Base-by-base conservation (phyloP, 768 basidiomycete species). In the Rhodotorula taiwanensis region DNA sequence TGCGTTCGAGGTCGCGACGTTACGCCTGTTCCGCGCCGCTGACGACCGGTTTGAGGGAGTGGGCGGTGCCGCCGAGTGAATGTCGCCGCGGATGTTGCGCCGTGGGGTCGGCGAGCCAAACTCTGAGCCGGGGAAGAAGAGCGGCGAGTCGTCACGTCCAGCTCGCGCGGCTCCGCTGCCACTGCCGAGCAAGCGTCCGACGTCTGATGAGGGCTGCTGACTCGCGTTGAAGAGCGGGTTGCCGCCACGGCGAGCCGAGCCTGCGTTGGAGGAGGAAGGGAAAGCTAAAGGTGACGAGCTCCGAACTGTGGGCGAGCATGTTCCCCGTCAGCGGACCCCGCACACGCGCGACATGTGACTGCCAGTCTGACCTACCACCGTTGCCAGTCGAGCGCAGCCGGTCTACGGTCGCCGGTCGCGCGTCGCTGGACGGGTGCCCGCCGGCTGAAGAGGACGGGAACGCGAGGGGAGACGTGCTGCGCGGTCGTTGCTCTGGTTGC, bases 81-180 rank as follows among this genome's bases (percentile, higher is more conserved):
- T 93, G 71, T 95, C 92, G 6, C 92, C 91, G 41, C 92, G 83
- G 39, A 84, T 81, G 70, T 86, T 86, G 72, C 81, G 83, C 20
- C 83, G 76, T 3, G 83, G 88, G 0, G 88, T 87, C 13, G 80
- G 77, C 3, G 79, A 70, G 75, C 75, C 76, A 50, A 76, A 72
- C 30, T 66, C 71, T 45, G 70, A 61, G 4, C 75, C 75, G 34
- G 78, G 77, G 71, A 79, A 78, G 77, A 79, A 78, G 18, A 79
- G 71, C 5, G 78, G 77, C 25, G 69, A 65, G 52, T 56, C 63
- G 31, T 60, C 63, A 15, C 71, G 56, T 1, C 39, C 34, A 33
- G 63, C 49, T 21, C 66, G 48, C 4, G 36, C 69, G 2, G 60
- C 41, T n/a, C 53, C 62, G n/a, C 58, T 42, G 20, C 54, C 55